A percentile compares a stretch with the other conserved stretches of the same genome.
These are phyloP conservation scores for Curvularia hawaiiensis DNA, from an alignment of 2,329 filamentous ascomycete species.

Conservation along the genomic window DNA sequence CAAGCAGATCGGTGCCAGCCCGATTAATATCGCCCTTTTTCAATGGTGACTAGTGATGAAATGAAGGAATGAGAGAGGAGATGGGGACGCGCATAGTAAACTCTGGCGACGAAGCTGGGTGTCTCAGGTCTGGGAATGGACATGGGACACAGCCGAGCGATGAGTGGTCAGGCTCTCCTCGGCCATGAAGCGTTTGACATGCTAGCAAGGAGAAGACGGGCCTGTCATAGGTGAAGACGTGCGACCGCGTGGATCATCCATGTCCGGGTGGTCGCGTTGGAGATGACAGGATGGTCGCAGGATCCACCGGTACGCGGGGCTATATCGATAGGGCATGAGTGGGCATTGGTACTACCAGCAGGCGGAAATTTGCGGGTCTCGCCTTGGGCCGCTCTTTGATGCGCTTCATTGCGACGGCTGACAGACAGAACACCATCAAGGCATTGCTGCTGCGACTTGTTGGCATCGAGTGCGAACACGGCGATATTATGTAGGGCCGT, in stretches of 20 bases:
- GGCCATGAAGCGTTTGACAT: conserved; percentile 46
- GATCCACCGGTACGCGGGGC: conserved; percentile 20
- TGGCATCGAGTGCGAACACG: not conserved
- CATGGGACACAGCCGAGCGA: conserved; percentile 39
- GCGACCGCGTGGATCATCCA: conserved; percentile 22
- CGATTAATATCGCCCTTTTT: conserved; percentile 27
- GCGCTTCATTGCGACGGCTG: not conserved
- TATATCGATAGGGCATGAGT: conserved; percentile 10
- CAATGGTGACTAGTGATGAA: conserved; percentile 16
- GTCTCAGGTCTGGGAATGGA: conserved; percentile 41
- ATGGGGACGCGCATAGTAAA: conserved; percentile 26
- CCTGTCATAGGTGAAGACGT: conserved; percentile 33
- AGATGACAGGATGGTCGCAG: conserved; percentile 32
- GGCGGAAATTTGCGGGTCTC: not conserved
- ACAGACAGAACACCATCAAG: not conserved
- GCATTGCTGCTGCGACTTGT: not conserved
- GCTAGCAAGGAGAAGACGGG: conserved; percentile 31
- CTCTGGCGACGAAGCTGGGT: conserved; percentile 32
- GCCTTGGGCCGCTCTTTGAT: not conserved
- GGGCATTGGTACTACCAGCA: conserved; percentile 9
- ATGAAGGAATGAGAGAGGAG: conserved; percentile 27
- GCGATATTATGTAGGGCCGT: conserved; percentile 14
- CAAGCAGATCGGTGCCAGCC: conserved; percentile 26
- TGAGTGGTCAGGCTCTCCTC: conserved; percentile 37
- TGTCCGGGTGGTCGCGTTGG: conserved; percentile 27